Evolutionary conservation across 306 rosid species (phyloP).

Genomic region (Quercus dentata): DNA sequence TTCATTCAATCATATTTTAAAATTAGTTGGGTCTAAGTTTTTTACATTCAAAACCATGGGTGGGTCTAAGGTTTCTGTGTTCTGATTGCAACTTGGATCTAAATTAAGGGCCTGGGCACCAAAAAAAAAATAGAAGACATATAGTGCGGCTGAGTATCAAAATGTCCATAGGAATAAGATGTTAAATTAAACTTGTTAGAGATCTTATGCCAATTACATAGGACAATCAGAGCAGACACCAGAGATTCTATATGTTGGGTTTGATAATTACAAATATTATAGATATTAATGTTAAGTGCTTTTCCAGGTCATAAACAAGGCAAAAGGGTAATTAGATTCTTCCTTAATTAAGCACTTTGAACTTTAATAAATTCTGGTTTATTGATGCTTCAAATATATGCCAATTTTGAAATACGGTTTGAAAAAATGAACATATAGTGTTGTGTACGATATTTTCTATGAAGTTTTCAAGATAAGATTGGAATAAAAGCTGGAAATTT

Average conservation of each 20-base stretch:
- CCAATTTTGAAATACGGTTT: too few relatives aligned
- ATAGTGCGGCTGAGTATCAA: background rate
- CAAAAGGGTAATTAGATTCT: background rate
- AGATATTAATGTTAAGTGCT: background rate
- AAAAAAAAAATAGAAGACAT: background rate
- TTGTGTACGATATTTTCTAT: background rate
- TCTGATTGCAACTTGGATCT: constrained; percentile 11
- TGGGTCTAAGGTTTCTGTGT: background rate
- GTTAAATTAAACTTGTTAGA: background rate
- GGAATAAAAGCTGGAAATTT: background rate
- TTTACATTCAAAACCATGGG: constrained; percentile 22
- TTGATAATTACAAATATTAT: background rate
- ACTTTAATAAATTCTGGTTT: too few relatives aligned
- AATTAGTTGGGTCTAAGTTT: constrained; percentile 5
- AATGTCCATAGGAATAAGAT: background rate
- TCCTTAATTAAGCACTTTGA: background rate
- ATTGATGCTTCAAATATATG: too few relatives aligned
- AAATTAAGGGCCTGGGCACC: background rate
- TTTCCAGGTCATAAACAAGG: background rate
- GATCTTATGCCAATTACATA: background rate
- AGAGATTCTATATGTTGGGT: background rate
- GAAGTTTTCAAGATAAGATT: background rate
- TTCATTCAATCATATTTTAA: background rate
- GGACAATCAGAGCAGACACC: background rate
- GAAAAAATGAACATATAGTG: too few relatives aligned